Evolutionary conservation across 768 basidiomycete genomes (phyloP).

Genomic region (Sutorius australiensis): DNA sequence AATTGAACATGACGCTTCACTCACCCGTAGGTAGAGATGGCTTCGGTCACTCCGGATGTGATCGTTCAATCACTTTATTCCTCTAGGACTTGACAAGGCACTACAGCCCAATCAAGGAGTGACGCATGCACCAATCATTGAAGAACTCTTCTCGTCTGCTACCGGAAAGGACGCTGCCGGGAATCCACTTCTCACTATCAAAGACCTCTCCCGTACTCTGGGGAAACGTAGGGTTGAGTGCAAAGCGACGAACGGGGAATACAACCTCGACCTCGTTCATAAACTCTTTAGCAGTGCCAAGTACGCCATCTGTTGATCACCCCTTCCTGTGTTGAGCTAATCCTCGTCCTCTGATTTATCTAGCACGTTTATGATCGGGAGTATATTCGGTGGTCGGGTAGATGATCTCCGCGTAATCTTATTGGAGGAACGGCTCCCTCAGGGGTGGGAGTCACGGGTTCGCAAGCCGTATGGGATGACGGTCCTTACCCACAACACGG

Average conservation of each 20-base stretch:
- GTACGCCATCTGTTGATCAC: slow-evolving; percentile 36
- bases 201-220: slow-evolving; percentile 55
- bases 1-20: not conserved
- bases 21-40: slow-evolving; percentile 22
- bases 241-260: slow-evolving; percentile 51
- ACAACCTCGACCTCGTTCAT: slow-evolving; percentile 46
- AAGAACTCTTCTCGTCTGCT: slow-evolving; percentile 54
- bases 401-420: slow-evolving; percentile 52
- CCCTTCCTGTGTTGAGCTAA: not conserved
- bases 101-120: slow-evolving; percentile 50
- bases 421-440: slow-evolving; percentile 62
- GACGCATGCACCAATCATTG: slow-evolving; percentile 46
- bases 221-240: slow-evolving; percentile 61
- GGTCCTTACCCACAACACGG: slow-evolving; percentile 47
- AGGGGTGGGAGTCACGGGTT: slow-evolving; percentile 66
- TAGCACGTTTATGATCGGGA: slow-evolving; percentile 10
- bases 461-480: slow-evolving; percentile 55
- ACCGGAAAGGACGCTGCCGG: slow-evolving; percentile 55
- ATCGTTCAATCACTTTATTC: not conserved
- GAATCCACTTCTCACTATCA: slow-evolving; percentile 45
- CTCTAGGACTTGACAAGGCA: slow-evolving; percentile 50
- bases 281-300: slow-evolving; percentile 65
- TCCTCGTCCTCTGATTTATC: not conserved
- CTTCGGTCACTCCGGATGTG: not conserved
- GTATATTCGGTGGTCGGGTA: slow-evolving; percentile 60